These are phyloP conservation scores for Hanseniaspora pseudoguilliermondii DNA, from an alignment of 805 yeast species.

Conservation along the genomic window DNA sequence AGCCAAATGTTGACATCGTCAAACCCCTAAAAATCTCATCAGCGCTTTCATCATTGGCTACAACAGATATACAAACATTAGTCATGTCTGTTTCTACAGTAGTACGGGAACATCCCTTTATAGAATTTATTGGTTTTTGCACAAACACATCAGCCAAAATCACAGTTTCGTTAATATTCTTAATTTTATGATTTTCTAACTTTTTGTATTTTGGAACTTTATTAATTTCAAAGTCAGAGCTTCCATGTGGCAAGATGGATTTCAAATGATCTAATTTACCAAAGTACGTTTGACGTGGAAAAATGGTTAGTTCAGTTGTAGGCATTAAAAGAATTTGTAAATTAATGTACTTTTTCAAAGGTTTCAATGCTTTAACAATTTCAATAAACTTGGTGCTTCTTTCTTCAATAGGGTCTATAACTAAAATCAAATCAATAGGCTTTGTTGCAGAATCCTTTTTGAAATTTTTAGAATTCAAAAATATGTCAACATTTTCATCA, in stretches of 20 bases:
- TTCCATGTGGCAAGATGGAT: slow-evolving; percentile 22
- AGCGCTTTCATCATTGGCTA: slow-evolving; percentile 15
- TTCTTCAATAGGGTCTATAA: slow-evolving; percentile 64
- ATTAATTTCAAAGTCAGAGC: slow-evolving; percentile 20
- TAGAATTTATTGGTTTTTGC: slow-evolving; percentile 28
- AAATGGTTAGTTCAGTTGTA: slow-evolving; percentile 28
- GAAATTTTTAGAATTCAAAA: slow-evolving; percentile 18
- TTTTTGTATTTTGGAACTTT: slow-evolving; percentile 38
- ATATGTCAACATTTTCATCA: slow-evolving; percentile 17
- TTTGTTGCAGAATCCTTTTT: slow-evolving; percentile 22
- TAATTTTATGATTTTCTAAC: slow-evolving; percentile 14
- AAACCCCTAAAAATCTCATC: slow-evolving; percentile 38
- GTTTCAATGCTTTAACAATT: slow-evolving; percentile 28
- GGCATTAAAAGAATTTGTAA: slow-evolving; percentile 51
- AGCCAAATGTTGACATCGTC: slow-evolving; percentile 73
- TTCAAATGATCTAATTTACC: slow-evolving; percentile 32
- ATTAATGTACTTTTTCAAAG: slow-evolving; percentile 31
- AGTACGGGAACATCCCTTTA: slow-evolving; percentile 17
- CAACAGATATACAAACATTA: slow-evolving; percentile 43
- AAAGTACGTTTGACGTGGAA: slow-evolving; percentile 49
- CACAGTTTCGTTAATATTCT: slow-evolving; percentile 1
- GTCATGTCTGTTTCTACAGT: slow-evolving; percentile 27
- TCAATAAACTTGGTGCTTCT: slow-evolving; percentile 50
- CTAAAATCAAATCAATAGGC: slow-evolving; percentile 42
- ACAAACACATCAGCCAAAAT: slow-evolving; percentile 54